Evolutionary conservation across 2,329 filamentous ascomycete genomes (phyloP), one percentile per base, ranked within the genome.

Genomic region (Sporothrix pseudoabietina): DNA sequence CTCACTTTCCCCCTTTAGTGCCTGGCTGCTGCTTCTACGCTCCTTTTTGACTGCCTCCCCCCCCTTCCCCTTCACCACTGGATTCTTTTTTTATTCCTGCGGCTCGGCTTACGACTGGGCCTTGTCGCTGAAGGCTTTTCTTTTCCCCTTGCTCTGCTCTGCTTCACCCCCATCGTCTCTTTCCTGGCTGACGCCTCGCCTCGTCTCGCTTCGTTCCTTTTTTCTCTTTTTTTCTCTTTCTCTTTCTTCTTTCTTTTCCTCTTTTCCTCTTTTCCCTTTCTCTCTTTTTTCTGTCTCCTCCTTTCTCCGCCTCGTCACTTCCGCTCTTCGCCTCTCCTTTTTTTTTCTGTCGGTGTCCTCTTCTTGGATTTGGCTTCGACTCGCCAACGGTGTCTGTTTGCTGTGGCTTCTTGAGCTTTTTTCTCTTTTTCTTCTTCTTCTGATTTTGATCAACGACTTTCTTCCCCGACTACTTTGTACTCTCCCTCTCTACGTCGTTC

Each of bases 51-150:
- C 26, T 14, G 35, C 39, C 61, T n/a, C n/a, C 41, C n/a, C 41
- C 30, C 19, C 22, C n/a, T n/a, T n/a, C n/a, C 32, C 35, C 16
- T 41, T 10, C 57, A 41, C 57, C 32, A 63, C 26, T 59, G 30
- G 4, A 59, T 59, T 59, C 35, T 63, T 63, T 63, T 63, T 41
- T 63, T 63, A 22, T 63, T 41, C 57, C 32, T 41, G 14, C 19
- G 16, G 57, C 57, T 22, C 57, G 57, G 57, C 57, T 63, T 63
- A 63, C 57, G 32, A 63, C 57, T 63, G 57, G 57, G 57, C 57
- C 57, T 63, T 63, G 57, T 41, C 57, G 57, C 14, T 63, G 35
- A 35, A 63, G 39, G 61, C 65, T 52, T 52, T 68, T 68, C 47
- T 32, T 49, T 68, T 52, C 10, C 26, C 39, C 47, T 47, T 49